These are phyloP conservation scores for Aspergillus bertholletiae DNA, from an alignment of 495 filamentous ascomycete species.

Conservation along the genomic window DNA sequence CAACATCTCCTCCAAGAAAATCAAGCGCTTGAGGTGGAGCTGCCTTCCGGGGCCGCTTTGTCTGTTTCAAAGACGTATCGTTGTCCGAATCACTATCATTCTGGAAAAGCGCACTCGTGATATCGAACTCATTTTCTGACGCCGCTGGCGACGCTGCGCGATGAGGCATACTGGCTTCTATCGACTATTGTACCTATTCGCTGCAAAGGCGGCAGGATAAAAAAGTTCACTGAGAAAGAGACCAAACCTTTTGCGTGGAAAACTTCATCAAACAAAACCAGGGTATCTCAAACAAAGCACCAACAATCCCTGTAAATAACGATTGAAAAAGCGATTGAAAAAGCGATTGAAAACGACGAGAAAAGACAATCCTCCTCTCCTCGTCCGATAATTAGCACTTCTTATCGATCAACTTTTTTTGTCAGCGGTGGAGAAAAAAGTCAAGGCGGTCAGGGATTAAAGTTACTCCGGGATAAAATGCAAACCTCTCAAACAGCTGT, in stretches of 20 bases:
- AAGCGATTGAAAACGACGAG: not conserved
- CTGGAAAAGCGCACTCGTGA: constrained; percentile 73
- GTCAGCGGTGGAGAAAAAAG: constrained; percentile 6
- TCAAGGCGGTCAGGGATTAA: constrained; percentile 39
- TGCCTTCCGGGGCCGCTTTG: constrained; percentile 35
- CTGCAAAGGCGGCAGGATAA: not conserved
- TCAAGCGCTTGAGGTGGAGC: constrained; percentile 38
- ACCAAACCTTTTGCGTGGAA: not conserved
- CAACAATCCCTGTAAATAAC: not conserved
- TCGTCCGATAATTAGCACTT: not conserved
- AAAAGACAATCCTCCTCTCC: not conserved
- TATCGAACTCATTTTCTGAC: constrained; percentile 92
- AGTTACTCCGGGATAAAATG: constrained; percentile 16
- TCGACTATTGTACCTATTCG: not conserved
- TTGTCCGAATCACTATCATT: constrained; percentile 50
- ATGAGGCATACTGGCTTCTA: constrained; percentile 40
- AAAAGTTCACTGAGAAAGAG: not conserved
- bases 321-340: not conserved
- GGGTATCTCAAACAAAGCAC: not conserved
- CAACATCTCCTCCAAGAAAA: constrained; percentile 36
- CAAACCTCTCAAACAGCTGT: constrained; percentile 33
- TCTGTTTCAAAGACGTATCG: constrained; percentile 22
- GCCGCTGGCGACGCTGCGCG: constrained; percentile 73
- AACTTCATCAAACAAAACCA: not conserved
- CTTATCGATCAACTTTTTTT: constrained; percentile 17